These are phyloP conservation scores for Geosmithia flava DNA, from an alignment of 2,329 filamentous ascomycete genomes.

Conservation along the genomic window DNA sequence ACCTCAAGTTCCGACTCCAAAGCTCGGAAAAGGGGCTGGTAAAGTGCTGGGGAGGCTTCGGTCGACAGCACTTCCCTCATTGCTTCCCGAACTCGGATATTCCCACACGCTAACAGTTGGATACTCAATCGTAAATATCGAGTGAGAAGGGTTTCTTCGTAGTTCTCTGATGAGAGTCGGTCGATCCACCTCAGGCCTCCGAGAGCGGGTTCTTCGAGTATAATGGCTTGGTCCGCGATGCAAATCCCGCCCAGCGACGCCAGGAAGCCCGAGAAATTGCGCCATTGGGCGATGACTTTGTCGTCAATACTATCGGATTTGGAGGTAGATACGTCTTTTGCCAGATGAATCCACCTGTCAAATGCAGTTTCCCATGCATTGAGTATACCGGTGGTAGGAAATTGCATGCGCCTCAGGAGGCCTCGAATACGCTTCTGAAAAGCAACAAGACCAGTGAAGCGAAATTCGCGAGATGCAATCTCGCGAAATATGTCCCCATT, in stretches of 20 bases:
- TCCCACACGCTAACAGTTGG: slow-evolving; percentile 51
- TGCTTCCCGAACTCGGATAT: slow-evolving; percentile 52
- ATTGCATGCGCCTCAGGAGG: slow-evolving; percentile 46
- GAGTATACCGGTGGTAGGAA: slow-evolving; percentile 53
- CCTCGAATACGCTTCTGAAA: slow-evolving; percentile 55
- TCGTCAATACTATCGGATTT: slow-evolving; percentile 40
- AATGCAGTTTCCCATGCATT: slow-evolving; percentile 56
- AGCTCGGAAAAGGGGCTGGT: slow-evolving; percentile 51
- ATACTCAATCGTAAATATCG: slow-evolving; percentile 52
- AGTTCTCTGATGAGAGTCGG: slow-evolving; percentile 41
- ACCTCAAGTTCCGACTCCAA: slow-evolving; percentile 52
- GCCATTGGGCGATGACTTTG: slow-evolving; percentile 48
- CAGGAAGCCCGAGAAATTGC: slow-evolving; percentile 57
- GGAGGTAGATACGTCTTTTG: slow-evolving; percentile 47
- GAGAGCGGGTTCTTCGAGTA: slow-evolving; percentile 44
- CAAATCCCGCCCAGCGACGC: slow-evolving; percentile 56
- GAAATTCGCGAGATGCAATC: slow-evolving; percentile 49
- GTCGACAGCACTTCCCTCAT: slow-evolving; percentile 53
- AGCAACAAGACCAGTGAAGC: slow-evolving; percentile 56
- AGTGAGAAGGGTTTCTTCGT: slow-evolving; percentile 47
- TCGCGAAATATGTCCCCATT: slow-evolving; percentile 50
- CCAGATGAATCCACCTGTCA: slow-evolving; percentile 51
- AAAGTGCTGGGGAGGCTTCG: slow-evolving; percentile 51
- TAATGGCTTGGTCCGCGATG: slow-evolving; percentile 43
- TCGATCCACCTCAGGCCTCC: slow-evolving; percentile 54